Percentiles rank a stretch among this genome's conserved stretches.
Evolutionary conservation across 441 rosid species (phyloP).

Genomic region (Populus hybrid): DNA sequence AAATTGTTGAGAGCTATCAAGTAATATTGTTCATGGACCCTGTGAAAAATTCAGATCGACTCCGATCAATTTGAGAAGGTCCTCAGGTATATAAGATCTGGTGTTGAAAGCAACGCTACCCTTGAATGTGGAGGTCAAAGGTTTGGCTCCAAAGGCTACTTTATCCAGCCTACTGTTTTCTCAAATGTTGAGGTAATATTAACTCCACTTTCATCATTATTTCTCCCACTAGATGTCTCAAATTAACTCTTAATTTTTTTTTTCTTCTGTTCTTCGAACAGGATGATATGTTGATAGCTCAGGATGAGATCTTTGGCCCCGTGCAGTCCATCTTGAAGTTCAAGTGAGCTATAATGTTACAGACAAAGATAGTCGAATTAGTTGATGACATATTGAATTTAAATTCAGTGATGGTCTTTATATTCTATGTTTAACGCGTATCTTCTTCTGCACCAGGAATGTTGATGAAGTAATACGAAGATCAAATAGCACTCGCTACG

Average conservation of each 20-base stretch:
- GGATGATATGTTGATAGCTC: conserved; percentile 85
- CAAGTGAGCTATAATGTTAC: conserved; percentile 39
- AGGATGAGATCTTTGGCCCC: conserved; percentile 90
- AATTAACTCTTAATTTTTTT: background rate
- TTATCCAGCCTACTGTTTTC: conserved; percentile 86
- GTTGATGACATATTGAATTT: background rate
- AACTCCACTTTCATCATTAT: background rate
- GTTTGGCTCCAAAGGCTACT: conserved; percentile 68
- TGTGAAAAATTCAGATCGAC: conserved; percentile 50
- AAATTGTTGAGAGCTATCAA: background rate
- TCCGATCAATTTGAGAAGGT: conserved; percentile 66
- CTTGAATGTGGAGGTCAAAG: conserved; percentile 84
- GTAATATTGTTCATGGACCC: background rate
- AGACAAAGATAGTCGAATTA: background rate
- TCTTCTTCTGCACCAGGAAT: conserved; percentile 34
- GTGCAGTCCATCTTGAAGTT: conserved; percentile 88
- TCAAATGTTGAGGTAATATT: conserved; percentile 62
- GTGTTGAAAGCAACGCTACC: conserved; percentile 66
- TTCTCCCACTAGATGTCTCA: background rate
- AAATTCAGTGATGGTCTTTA: background rate
- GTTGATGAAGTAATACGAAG: conserved; percentile 62
- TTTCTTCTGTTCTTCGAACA: conserved; percentile 14
- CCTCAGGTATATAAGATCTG: conserved; percentile 64
- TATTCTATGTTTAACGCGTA: background rate
- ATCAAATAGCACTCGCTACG: conserved; percentile 59